Base-by-base conservation (phyloP, 2,329 filamentous ascomycete species). In the Parasarocladium wereldwijsianum region DNA sequence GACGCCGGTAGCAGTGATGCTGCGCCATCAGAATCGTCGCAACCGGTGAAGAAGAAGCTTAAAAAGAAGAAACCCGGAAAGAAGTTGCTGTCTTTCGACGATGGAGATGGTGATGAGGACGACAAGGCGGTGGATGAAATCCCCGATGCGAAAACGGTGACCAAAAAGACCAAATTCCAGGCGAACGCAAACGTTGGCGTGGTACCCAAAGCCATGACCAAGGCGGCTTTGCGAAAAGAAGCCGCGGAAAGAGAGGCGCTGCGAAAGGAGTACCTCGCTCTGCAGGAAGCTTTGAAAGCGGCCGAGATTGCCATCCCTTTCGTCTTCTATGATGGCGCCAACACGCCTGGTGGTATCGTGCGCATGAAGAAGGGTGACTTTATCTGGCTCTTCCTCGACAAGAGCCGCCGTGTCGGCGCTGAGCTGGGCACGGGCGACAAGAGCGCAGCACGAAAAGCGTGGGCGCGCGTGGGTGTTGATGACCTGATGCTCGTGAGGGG, bases 261-360 rank as follows among this genome's bases (percentile, higher is more conserved):
- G 24, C 71, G 84, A 22, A 73, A 76, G 15, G 87, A 96, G 46
- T 98, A 93, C 43, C 51, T 93, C 26, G 62, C 62, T 8, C 68
- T 87, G 34, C 90, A 94, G 49, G 83, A 92, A 37, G 72, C 76
- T 0, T 80, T 96, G 40, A 93, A 92, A 56, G 72, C 73, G 13
- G 86, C 85, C 7, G 86, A 94, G 46, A 81, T 98, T 32, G 66
- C 80, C 11, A 77, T 98, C 18, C 90, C 90, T 0, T 98, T 96
- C 51, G 83, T 96, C 4, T 96, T 96, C 49, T 96, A 94, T 56
- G 87, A 96, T 42, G 90, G 90, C 11, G 83, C 83, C 14, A 87
- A 92, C 49, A 79, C 81, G 8, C 81, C 86, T 0, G 84, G 85
- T 11, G 86, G 87, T 2, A 69, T 69, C 10, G 86, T 87, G 27